Base-by-base conservation (phyloP, 140 eudicot genomes). In the Senecio squalidus region DNA sequence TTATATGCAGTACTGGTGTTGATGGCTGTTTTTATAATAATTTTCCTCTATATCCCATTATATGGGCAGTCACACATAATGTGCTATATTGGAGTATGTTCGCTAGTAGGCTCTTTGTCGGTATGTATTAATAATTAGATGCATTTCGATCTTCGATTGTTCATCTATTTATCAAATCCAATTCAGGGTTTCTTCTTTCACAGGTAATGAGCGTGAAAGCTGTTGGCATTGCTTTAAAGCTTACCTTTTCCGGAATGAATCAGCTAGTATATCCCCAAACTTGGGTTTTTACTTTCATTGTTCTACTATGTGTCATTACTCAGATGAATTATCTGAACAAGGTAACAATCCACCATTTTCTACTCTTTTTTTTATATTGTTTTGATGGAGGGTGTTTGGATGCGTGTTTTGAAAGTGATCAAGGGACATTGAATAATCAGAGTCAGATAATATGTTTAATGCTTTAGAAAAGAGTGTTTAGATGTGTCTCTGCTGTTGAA, bases 141-240 rank as follows among this genome's bases (percentile, higher is more conserved):
- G 7, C 28, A 40, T 10, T 28, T 61, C 15, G 44, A 17, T 17
- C 5, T 18, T 14, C n/a, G 8, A 15, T 43, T 20, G 27, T 40
- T 24, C 15, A 4, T 30, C 23, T 47, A 1, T 18, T 62, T 16
- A 53, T 38, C 14, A 51, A 33, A 15, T 51, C 23, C 36, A 34
- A 49, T 23, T 31, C 22, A 16, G 34, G 39, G 39, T 34, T 62
- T 54, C 29, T 38, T 47, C 14, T 69, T 46, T 34, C 36, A 69
- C 77, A 85, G 94, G 94, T 85, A 20, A 85, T 85, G 89, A 78
- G 94, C 66, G 89, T 78, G 48, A 85, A 85, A 76, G 94, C 89
- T 36, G 75, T 81, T 59, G 94, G 94, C 14, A 85, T 83, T 51
- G 76, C 94, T 59, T 38, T 85, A 68, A 85, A 75, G 59, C 69